Conservation (phyloP, 2,329 filamentous ascomycete genomes). For the Neonectria neomacrospora region DNA sequence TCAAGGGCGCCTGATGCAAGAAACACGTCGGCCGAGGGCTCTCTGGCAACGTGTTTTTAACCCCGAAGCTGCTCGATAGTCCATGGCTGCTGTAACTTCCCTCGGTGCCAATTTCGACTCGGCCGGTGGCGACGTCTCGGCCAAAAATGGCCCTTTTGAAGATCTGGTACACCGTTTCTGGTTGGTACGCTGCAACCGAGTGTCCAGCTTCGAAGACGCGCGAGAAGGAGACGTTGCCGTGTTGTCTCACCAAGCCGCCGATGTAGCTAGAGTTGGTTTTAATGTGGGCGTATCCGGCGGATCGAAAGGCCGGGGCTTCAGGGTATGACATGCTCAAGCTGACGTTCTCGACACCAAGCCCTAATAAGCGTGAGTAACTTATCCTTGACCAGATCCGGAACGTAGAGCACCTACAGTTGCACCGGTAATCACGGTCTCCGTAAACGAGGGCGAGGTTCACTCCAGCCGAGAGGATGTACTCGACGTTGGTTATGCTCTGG, state of each 20-base stretch:
- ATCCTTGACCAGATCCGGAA: no score
- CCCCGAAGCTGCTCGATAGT: conserved; percentile 61
- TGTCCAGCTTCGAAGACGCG: conserved; percentile 73
- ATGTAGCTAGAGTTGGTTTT: conserved; percentile 71
- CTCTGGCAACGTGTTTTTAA: conserved; percentile 60
- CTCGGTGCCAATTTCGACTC: conserved; percentile 47
- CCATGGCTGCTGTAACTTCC: conserved; percentile 49
- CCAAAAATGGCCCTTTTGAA: conserved; percentile 68
- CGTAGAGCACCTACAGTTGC: conserved; percentile 61
- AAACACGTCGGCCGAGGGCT: conserved; percentile 66
- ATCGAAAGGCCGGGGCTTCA: conserved; percentile 61
- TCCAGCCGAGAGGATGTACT: conserved; percentile 66
- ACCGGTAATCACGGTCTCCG: conserved; percentile 68
- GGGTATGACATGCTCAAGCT: conserved; percentile 68
- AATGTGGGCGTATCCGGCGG: conserved; percentile 76
- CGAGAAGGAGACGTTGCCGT: conserved; percentile 75
- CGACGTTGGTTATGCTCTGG: conserved; percentile 54
- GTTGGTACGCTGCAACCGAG: conserved; percentile 67
- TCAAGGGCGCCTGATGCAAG: conserved; percentile 58
- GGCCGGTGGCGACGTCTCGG: conserved; percentile 64
- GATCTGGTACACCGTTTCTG: conserved; percentile 62
- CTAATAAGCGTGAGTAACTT: background rate
- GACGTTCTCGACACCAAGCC: conserved; percentile 72
- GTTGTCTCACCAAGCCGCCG: conserved; percentile 79
- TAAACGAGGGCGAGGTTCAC: conserved; percentile 77